These are phyloP conservation scores for Pseudocercospora fijiensis DNA, from an alignment of 2,329 filamentous ascomycete genomes.

Conservation along the genomic window DNA sequence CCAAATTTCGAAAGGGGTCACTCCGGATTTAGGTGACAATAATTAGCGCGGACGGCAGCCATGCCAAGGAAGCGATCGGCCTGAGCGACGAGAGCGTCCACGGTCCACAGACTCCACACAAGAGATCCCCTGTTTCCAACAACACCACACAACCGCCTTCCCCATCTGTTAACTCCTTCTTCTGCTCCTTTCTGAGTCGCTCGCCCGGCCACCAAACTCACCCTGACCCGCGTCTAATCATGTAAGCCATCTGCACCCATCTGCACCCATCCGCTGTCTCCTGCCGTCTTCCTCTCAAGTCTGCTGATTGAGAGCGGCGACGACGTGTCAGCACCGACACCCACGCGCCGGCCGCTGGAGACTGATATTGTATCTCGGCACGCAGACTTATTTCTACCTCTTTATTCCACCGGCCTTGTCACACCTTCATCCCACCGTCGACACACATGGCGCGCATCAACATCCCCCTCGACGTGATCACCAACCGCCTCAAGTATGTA, in stretches of 20 bases:
- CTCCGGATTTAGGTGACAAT: neutral
- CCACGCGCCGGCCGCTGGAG: neutral
- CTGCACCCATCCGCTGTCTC: slow-evolving; percentile 7
- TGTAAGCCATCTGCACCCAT: slow-evolving; percentile 8
- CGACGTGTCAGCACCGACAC: slow-evolving; percentile 1
- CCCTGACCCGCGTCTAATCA: neutral
- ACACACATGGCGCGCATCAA: slow-evolving; percentile 64
- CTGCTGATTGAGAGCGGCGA: neutral
- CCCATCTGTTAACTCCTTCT: neutral
- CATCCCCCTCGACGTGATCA: slow-evolving; percentile 88
- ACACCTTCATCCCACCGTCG: slow-evolving; percentile 6
- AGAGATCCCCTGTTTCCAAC: neutral
- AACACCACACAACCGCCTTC: neutral
- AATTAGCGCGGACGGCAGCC: neutral
- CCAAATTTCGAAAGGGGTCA: neutral
- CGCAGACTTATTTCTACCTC: slow-evolving; percentile 6
- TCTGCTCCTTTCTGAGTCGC: slow-evolving; percentile 4
- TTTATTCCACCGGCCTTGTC: neutral
- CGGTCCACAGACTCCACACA: no score
- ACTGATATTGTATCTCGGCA: slow-evolving; percentile 6
- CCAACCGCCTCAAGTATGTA: slow-evolving; percentile 72
- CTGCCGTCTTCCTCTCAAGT: neutral
- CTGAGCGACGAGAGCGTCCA: no score
- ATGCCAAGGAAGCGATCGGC: neutral
- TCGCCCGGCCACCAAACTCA: slow-evolving; percentile 1